Base-by-base conservation (phyloP, 208 protist species). In the Phytomonas sp. region DNA sequence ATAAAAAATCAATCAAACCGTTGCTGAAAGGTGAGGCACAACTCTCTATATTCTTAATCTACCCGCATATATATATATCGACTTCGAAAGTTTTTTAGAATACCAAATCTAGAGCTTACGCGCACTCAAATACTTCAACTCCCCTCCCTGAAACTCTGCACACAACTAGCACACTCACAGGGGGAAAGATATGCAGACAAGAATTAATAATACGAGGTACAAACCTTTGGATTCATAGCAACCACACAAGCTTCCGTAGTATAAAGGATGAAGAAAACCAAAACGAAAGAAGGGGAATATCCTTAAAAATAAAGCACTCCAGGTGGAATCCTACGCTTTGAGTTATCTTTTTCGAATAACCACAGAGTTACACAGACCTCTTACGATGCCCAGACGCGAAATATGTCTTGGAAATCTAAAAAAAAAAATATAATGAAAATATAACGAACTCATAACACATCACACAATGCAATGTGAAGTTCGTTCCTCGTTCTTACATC, bases 201-300 rank as follows among this genome's bases (percentile, higher is more conserved):
- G 36, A 23, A 46, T 23, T 46, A 17, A 26, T 0, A 26, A 56
- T 26, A 56, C 46, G 26, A 0, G 26, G 4, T 20, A 26, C 23
- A 56, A 56, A 26, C 23, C 11, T 5, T 26, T 26, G 1, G 1
- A 5, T 56, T 56, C 23, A 56, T 26, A 56, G 46, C 13, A 2
- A 1, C 23, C 20, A 5, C 1, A 26, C 23, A 56, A 17, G 6
- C 20, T 26, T 56, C 4, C 8, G 26, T 9, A 43, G 26, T 37
- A 61, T 46, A 70, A 33, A 36, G 13, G 9, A 70, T 62, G 66
- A 61, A 70, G n/a, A 4, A 66, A 20, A n/a, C 28, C 26, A 51
- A 66, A 4, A 73, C 43, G 62, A 60, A 32, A 65, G 51, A 1
- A 66, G 9, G 66, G 7, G 15, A 67, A 53, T 32, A 30, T 65